These are phyloP conservation scores for Beverwykella pulmonaria DNA, from an alignment of 495 filamentous ascomycete species.

Conservation along the genomic window DNA sequence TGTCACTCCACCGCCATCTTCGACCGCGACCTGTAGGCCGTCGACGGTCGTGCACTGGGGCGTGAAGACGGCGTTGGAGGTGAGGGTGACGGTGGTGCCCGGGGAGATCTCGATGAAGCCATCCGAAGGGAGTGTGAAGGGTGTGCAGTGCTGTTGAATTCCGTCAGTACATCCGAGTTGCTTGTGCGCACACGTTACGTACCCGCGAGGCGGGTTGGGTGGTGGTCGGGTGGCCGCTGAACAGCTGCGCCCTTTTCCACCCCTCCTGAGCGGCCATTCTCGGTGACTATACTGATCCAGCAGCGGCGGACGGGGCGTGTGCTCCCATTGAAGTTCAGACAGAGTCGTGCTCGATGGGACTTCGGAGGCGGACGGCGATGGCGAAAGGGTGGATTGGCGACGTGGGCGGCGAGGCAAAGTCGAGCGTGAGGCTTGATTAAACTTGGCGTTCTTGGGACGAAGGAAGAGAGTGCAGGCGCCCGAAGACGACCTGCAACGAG, in stretches of 20 bases:
- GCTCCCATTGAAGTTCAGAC: slow-evolving; percentile 26
- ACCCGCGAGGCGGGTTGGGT: slow-evolving; percentile 19
- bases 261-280: slow-evolving; percentile 20
- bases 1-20: slow-evolving; percentile 33
- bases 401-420: slow-evolving; percentile 22
- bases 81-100: slow-evolving; percentile 45
- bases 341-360: neutral
- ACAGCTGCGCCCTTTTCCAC: slow-evolving; percentile 26
- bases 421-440: slow-evolving; percentile 25
- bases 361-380: slow-evolving; percentile 17
- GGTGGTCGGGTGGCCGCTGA: slow-evolving; percentile 21
- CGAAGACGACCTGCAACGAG: neutral
- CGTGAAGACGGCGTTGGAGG: slow-evolving; percentile 45
- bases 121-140: slow-evolving; percentile 46
- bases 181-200: slow-evolving; percentile 11
- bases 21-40: neutral
- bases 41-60: slow-evolving; percentile 45
- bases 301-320: slow-evolving; percentile 14
- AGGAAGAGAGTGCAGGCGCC: neutral
- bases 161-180: slow-evolving; percentile 14
- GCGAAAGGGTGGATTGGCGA: slow-evolving; percentile 10
- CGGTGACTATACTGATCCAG: slow-evolving; percentile 35
- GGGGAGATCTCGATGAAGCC: slow-evolving; percentile 45
- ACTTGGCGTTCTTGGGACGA: slow-evolving; percentile 18
- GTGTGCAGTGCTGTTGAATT: slow-evolving; percentile 44